Percentiles rank a stretch among this genome's conserved stretches.
Evolutionary conservation across 2,329 filamentous ascomycete genomes (phyloP).

Genomic region (Akanthomyces uredinophilus): DNA sequence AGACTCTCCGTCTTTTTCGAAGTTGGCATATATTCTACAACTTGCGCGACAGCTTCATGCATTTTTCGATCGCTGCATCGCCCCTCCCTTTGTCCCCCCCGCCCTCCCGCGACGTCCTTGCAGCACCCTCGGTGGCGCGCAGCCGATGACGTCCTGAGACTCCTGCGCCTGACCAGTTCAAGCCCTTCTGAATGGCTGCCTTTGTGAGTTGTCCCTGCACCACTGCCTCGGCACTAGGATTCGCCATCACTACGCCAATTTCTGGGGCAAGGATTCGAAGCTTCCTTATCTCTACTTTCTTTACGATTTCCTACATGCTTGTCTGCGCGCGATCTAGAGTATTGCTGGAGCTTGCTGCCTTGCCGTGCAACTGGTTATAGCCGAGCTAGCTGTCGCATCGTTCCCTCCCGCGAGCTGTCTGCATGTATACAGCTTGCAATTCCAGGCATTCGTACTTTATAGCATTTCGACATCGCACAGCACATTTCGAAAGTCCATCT

Average conservation of each 20-base stretch:
- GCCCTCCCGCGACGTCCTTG: background rate
- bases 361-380: background rate
- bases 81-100: background rate
- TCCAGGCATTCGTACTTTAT: background rate
- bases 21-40: background rate
- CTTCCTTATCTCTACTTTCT: background rate
- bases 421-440: background rate
- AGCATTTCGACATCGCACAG: background rate
- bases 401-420: background rate
- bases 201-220: constrained; percentile 13
- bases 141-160: constrained; percentile 14
- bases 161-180: constrained; percentile 10
- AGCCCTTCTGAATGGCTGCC: constrained; percentile 15
- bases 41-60: constrained; percentile 2
- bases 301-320: background rate
- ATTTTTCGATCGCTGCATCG: background rate
- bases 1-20: background rate
- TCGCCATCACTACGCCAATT: background rate
- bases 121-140: constrained; percentile 5
- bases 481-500: background rate
- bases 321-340: background rate
- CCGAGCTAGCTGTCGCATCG: constrained; percentile 1
- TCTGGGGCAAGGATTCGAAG: background rate
- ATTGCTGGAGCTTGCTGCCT: background rate
- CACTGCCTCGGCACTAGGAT: background rate